These are phyloP conservation scores for Ogataea haglerorum DNA, from an alignment of 805 yeast species.

Conservation along the genomic window DNA sequence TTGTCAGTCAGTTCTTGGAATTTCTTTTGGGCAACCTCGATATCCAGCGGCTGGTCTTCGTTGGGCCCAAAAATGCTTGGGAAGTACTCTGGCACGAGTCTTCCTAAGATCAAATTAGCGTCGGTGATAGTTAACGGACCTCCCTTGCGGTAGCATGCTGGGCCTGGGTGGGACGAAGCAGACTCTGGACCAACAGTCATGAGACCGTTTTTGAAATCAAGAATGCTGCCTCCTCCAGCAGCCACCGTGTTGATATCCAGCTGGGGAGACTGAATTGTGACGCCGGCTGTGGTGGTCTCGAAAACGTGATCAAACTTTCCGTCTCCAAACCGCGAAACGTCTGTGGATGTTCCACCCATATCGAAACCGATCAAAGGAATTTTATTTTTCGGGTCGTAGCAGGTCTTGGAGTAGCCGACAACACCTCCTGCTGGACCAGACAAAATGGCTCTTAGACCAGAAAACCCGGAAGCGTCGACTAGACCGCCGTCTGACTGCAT, in stretches of 20 bases:
- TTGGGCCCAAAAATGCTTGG: conserved; percentile 80
- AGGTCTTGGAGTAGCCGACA: conserved; percentile 86
- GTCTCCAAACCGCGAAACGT: conserved; percentile 66
- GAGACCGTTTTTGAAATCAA: conserved; percentile 62
- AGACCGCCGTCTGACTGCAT: conserved; percentile 98
- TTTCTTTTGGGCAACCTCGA: conserved; percentile 45
- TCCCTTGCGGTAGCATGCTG: conserved; percentile 76
- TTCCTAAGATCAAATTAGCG: conserved; percentile 69
- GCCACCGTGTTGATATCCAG: conserved; percentile 54
- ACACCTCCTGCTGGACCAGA: conserved; percentile 99
- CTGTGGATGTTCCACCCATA: conserved; percentile 92
- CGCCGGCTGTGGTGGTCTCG: conserved; percentile 81
- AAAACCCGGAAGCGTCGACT: conserved; percentile 76
- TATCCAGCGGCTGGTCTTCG: conserved; percentile 65
- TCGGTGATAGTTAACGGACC: conserved; percentile 86
- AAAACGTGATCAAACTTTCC: conserved; percentile 76
- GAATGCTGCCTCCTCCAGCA: conserved; percentile 55
- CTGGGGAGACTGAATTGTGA: conserved; percentile 81
- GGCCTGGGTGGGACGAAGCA: conserved; percentile 85
- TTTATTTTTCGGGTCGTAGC: conserved; percentile 52
- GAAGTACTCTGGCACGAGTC: conserved; percentile 66
- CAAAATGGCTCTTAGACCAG: conserved; percentile 83
- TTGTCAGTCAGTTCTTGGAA: conserved; percentile 51
- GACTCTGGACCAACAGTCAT: conserved; percentile 82
- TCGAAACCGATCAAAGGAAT: conserved; percentile 78